Evolutionary conservation across 2,329 filamentous ascomycete genomes (phyloP), one percentile per base, ranked within the genome.

Genomic region (Paecilomyces dactylethromorphus): DNA sequence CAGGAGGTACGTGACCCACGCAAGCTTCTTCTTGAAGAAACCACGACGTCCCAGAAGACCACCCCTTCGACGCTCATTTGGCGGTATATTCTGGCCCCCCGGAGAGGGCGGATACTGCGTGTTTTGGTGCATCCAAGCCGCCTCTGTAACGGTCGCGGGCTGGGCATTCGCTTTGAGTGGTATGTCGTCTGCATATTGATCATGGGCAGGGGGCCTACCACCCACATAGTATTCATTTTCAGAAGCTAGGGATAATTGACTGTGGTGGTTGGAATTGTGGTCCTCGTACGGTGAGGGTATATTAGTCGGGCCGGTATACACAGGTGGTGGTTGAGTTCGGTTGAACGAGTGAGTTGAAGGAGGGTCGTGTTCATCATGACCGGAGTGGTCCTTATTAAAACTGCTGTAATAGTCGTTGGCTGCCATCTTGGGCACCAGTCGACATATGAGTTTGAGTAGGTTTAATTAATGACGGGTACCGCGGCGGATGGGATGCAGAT

Each of bases 1-100:
- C 63, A 97, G 83, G 51, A 87, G 75, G 72, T 93, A 97, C 33
- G 92, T 90, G 6, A 96, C 85, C 82, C 89, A 94, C 0, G 94
- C 89, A 50, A 87, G 79, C 67, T 79, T 80, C 58, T 82, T 83
- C 54, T 73, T 79, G 63, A 86, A 85, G 70, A 81, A 84, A 11
- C 82, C 79, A 56, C 64, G 67, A 54, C 62, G 65, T 56, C 63
- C 62, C 54, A 58, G 51, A 24, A 54, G 56, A 59, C 59, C 58
- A 52, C 39, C 50, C n/a, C 56, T 54, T 24, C 62, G 21, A 56
- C 50, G 63, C 63, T 45, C 65, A 60, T 63, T 62, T 64, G 64
- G 60, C n/a, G 60, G 59, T 62, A 66, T 56, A 61, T 65, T 59
- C 50, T 69, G 63, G 84, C 82, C 69, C 87, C 87, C 69, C 84